Evolutionary conservation across 2,329 filamentous ascomycete species (phyloP).

Genomic region (Talaromyces albobiverticillius): DNA sequence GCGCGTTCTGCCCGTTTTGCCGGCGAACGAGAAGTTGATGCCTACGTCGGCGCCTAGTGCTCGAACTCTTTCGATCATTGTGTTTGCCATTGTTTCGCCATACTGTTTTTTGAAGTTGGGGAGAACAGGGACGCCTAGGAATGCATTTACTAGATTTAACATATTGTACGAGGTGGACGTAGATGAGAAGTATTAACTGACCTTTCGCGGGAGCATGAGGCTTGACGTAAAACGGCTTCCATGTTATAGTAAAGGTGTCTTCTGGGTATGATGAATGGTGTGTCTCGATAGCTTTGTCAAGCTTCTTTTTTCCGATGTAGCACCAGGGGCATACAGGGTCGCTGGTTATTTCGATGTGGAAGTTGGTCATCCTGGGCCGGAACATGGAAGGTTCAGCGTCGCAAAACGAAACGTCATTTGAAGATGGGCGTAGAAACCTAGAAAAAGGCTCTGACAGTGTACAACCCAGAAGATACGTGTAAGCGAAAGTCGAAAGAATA

Average conservation of each 20-base stretch:
- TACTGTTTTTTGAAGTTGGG: conserved; percentile 63
- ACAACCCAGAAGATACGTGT: not conserved
- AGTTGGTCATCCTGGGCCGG: conserved; percentile 60
- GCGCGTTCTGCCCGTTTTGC: conserved; percentile 71
- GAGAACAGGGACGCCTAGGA: conserved; percentile 50
- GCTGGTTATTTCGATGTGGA: conserved; percentile 74
- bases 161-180: not conserved
- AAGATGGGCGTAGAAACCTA: not conserved
- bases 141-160: conserved; percentile 21
- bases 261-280: conserved; percentile 63
- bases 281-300: conserved; percentile 67
- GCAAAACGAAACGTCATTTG: not conserved
- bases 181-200: not conserved
- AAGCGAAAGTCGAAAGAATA: not conserved
- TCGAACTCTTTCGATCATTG: conserved; percentile 58
- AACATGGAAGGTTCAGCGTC: not conserved
- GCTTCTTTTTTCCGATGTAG: conserved; percentile 75
- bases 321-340: conserved; percentile 79
- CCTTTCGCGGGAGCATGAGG: conserved; percentile 36
- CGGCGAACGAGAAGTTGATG: conserved; percentile 69
- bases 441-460: not conserved
- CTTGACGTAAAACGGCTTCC: conserved; percentile 79
- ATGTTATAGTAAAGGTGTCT: conserved; percentile 70
- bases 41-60: conserved; percentile 62
- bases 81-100: conserved; percentile 52